Conservation (phyloP, 2,329 filamentous ascomycete genomes). For the Coniochaeta sp. region DNA sequence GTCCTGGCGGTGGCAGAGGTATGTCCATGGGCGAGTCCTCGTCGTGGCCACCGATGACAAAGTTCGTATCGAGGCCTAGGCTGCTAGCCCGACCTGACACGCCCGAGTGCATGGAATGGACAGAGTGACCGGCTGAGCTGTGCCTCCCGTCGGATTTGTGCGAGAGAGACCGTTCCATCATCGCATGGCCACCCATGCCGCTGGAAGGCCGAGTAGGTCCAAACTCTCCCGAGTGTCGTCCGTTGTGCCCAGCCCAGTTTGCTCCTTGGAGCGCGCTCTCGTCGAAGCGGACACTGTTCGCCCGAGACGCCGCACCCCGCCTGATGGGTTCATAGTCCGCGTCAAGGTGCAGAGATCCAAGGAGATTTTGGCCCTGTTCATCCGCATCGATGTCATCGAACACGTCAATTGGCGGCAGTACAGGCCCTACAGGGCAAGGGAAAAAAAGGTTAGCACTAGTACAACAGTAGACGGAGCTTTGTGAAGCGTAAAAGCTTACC, state of each 20-base stretch:
- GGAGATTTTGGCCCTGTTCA: conserved; percentile 72
- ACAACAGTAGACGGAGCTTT: background rate
- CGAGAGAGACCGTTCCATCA: conserved; percentile 87
- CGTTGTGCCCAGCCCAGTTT: conserved; percentile 71
- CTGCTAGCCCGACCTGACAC: conserved; percentile 80
- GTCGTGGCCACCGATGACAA: conserved; percentile 54
- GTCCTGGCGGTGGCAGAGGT: conserved; percentile 70
- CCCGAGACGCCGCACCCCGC: conserved; percentile 79
- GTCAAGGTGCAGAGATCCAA: conserved; percentile 78
- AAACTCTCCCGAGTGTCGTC: conserved; percentile 77
- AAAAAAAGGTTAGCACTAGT: conserved; percentile 1
- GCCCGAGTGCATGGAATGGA: conserved; percentile 60
- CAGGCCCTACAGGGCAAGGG: conserved; percentile 59
- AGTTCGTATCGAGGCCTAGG: conserved; percentile 71
- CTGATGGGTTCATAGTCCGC: conserved; percentile 80
- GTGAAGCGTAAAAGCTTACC: conserved; percentile 48
- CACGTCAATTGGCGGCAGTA: conserved; percentile 72
- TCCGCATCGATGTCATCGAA: conserved; percentile 72
- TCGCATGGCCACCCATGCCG: conserved; percentile 66
- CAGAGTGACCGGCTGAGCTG: conserved; percentile 82
- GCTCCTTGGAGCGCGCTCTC: conserved; percentile 88
- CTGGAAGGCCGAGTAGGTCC: conserved; percentile 70
- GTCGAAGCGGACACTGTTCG: conserved; percentile 96
- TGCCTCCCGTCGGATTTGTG: conserved; percentile 95
- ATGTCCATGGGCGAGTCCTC: conserved; percentile 65